Evolutionary conservation across 75 land plant species (phyloP), one percentile per base, ranked within the genome.

Genomic region (Pinus albicaulis): DNA sequence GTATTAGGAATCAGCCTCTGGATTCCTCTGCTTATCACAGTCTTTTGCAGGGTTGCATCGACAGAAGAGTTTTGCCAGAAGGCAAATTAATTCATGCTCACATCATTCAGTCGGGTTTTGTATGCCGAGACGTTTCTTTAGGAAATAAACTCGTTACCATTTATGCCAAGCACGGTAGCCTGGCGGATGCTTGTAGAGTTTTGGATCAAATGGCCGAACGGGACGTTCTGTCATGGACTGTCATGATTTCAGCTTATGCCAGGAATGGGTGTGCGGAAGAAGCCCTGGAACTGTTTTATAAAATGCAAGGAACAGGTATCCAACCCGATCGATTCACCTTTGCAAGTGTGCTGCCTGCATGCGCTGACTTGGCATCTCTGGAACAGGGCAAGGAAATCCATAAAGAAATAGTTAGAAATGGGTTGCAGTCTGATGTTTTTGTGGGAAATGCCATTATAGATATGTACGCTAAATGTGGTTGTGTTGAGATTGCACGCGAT

Each of bases 171-270:
- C 10, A 71, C 22, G 73, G 28, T 13, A 71, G 71, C 20, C 75
- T 86, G 52, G 71, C 76, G 17, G 55, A 61, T 20, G 91, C 88
- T 15, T 19, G 55, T 48, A 19, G 66, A 4, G 5, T 88, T 86
- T 88, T 91, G 69, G 81, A 28, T 7, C 41, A 64, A 61, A 82
- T 88, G 82, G 84, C 88, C 0, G 83, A 85, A 26, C 78, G 80
- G 28, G 84, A 86, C 68, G 74, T 72, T 8, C 83, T 90, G 1
- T 83, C 92, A 3, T 90, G 90, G 90, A 88, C 80, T 71, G 83
- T 72, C 41, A 26, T 90, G 55, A 90, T 87, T 23, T 62, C 74
- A 15, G 81, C 76, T 0, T 79, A 85, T 57, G 81, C 41, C 13
- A 73, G 70, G 70, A 72, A 65, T 60, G 85, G 85, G 71, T 38